Evolutionary conservation across 1,284 basidiomycete genomes (phyloP).

Genomic region (Thecaphora thlaspeos): DNA sequence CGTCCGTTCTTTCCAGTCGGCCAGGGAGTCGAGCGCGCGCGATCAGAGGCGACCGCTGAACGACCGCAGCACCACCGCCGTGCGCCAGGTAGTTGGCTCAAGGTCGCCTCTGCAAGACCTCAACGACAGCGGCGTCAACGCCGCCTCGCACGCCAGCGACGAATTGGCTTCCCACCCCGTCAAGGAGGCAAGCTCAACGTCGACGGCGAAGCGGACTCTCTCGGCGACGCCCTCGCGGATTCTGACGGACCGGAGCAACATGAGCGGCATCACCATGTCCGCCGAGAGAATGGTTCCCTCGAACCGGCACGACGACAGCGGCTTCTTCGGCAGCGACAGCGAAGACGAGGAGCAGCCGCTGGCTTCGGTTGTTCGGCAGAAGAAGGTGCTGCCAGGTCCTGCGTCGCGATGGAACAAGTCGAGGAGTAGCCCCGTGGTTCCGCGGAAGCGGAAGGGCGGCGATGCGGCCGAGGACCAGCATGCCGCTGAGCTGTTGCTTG

Average conservation of each 20-base stretch:
- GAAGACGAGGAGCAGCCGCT: conserved; percentile 14
- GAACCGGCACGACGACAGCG: conserved; percentile 35
- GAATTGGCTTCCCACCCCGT: background rate
- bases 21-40: conserved; percentile 2
- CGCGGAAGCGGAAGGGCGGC: background rate
- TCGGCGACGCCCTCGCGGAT: conserved; percentile 20
- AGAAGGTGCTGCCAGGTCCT: background rate
- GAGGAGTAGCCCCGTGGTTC: background rate
- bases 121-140: conserved; percentile 1
- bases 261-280: conserved; percentile 2
- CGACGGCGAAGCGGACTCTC: background rate
- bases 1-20: background rate
- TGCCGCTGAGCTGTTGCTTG: conserved; percentile 43
- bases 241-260: conserved; percentile 19
- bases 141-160: conserved; percentile 7
- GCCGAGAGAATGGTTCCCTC: background rate
- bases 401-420: background rate
- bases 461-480: conserved; percentile 26
- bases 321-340: conserved; percentile 36
- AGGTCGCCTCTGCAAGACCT: background rate
- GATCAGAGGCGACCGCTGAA: background rate
- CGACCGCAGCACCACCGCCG: conserved; percentile 2
- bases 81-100: too few species aligned
- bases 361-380: background rate
- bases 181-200: background rate